Evolutionary conservation across 2,329 filamentous ascomycete species (phyloP), one percentile per base, ranked within the genome.

Genomic region (Cercospora sp.): DNA sequence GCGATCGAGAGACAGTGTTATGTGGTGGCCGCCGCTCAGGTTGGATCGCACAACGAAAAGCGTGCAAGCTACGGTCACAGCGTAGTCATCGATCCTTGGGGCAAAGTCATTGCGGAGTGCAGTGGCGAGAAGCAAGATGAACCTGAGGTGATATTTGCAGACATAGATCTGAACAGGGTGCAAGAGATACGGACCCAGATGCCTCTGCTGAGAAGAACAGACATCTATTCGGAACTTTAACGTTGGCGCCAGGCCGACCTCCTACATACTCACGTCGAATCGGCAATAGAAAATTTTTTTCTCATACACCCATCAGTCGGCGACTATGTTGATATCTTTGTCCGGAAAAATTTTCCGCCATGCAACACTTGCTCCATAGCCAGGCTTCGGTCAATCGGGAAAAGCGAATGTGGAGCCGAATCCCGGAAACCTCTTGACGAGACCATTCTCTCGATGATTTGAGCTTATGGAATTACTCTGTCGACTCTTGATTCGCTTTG

Each of bases 1-100:
- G 94, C 94, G 9, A 92, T 97, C 68, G 94, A 97, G 83, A 93
- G 90, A 18, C 91, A 97, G 80, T 88, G 89, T 65, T 98, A 92
- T 83, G 89, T 97, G 1, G 82, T 97, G 69, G 94, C 94, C 9
- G 90, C 94, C 0, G 94, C 93, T 45, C 94, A 97, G 79, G 77
- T 87, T 23, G 94, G 93, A 1, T 79, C 82, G 42, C 93, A 90
- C 77, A 93, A 93, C 73, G 87, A 88, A 69, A 92, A 89, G 79
- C 84, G 94, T 67, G 85, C 87, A 30, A 96, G 92, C 79, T 97
- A 95, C 80, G 94, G 94, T 0, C 90, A 92, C 77, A 92, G 91
- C 73, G 88, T 97, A 82, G 90, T 96, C 58, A 85, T 97, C 28
- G 90, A 92, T 78, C 94, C 94, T 0, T 97, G 93, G 93, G 94